These are phyloP conservation scores for Paramecium biaurelia DNA, from an alignment of 73 alveolate genomes.

Conservation along the genomic window DNA sequence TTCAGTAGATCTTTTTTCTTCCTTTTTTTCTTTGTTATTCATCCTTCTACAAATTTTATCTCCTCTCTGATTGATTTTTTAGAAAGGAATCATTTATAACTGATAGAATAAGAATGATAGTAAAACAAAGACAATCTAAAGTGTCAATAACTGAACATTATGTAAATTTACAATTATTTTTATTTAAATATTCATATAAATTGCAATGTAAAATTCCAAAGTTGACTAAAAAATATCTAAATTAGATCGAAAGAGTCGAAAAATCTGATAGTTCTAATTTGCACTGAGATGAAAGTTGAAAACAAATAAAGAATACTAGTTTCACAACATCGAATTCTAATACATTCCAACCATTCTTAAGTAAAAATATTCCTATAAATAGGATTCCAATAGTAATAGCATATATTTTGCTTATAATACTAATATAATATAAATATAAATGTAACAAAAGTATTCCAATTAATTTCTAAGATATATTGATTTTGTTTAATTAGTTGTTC, in stretches of 20 bases:
- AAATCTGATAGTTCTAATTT: slow-evolving; percentile 71
- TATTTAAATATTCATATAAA: slow-evolving; percentile 63
- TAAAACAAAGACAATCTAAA: slow-evolving; percentile 68
- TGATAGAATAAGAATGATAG: slow-evolving; percentile 48
- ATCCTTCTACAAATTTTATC: background rate
- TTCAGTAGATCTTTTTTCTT: background rate
- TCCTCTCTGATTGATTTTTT: background rate
- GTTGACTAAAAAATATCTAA: slow-evolving; percentile 69
- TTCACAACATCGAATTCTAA: slow-evolving; percentile 75
- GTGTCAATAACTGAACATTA: background rate
- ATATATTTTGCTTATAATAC: too few species aligned
- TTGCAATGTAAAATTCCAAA: slow-evolving; percentile 75
- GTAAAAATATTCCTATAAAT: slow-evolving; percentile 56
- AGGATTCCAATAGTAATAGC: slow-evolving; percentile 73
- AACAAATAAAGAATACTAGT: slow-evolving; percentile 55
- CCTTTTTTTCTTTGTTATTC: background rate
- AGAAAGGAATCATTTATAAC: background rate
- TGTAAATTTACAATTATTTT: slow-evolving; percentile 66
- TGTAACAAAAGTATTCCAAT: slow-evolving; percentile 62
- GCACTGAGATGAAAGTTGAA: slow-evolving; percentile 58
- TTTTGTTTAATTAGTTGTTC: background rate
- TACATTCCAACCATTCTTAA: slow-evolving; percentile 80
- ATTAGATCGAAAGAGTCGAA: slow-evolving; percentile 68
- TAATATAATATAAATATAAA: too few species aligned
- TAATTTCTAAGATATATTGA: background rate